Conservation (phyloP, 257 asterid species). For the Leptodermis oblonga region DNA sequence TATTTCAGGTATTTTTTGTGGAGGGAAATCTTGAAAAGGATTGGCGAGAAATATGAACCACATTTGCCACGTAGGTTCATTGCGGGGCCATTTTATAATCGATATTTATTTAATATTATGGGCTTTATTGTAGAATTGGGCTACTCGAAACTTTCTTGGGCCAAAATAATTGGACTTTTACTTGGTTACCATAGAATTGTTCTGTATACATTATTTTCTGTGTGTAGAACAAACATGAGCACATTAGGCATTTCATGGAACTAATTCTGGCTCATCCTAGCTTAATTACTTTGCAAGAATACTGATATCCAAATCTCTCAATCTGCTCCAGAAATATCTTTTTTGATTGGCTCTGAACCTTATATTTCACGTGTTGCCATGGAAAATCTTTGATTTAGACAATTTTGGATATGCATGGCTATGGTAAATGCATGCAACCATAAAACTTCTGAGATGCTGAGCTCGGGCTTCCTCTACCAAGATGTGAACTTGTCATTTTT, state of each 20-base stretch:
- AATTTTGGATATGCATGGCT: conserved; percentile 68
- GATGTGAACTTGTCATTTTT: background rate
- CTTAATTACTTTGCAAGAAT: background rate
- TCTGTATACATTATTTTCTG: background rate
- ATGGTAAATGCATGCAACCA: conserved; percentile 48
- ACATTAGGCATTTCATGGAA: background rate
- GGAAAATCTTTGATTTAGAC: conserved; percentile 78
- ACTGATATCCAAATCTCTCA: conserved; percentile 18
- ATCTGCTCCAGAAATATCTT: conserved; percentile 78
- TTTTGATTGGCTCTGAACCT: conserved; percentile 70
- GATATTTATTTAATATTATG: background rate
- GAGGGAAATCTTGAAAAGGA: conserved; percentile 38
- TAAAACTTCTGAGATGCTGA: conserved; percentile 31
- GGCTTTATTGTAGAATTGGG: background rate
- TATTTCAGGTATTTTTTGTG: conserved; percentile 66
- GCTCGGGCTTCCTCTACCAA: conserved; percentile 37
- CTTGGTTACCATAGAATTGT: background rate
- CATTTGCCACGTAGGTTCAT: conserved; percentile 29
- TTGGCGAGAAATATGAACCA: conserved; percentile 35
- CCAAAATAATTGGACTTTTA: too few species aligned
- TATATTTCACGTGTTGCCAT: conserved; percentile 54
- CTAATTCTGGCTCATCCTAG: background rate
- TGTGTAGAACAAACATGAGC: background rate
- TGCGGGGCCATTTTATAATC: conserved; percentile 1
- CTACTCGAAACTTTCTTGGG: too few species aligned